Evolutionary conservation across 2,329 filamentous ascomycete genomes (phyloP).

Genomic region (Penicillium sp.): DNA sequence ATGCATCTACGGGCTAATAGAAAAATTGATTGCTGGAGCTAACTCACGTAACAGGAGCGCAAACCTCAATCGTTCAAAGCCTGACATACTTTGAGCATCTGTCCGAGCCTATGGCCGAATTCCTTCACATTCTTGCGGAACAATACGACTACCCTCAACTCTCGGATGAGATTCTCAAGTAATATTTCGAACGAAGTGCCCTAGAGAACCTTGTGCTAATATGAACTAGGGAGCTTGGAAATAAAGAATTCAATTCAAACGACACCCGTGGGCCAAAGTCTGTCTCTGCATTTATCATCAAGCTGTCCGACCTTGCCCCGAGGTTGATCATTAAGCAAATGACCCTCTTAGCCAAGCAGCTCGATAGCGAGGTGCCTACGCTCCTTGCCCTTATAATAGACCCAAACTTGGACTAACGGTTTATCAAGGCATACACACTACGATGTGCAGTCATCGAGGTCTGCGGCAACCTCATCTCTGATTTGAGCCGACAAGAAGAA

Average conservation of each 20-base stretch:
- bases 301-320: slow-evolving; percentile 87
- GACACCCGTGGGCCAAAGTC: slow-evolving; percentile 95
- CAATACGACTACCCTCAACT: slow-evolving; percentile 98
- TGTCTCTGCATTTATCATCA: slow-evolving; percentile 88
- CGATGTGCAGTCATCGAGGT: slow-evolving; percentile 94
- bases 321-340: slow-evolving; percentile 96
- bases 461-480: slow-evolving; percentile 88
- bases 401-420: slow-evolving; percentile 9
- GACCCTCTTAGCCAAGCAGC: slow-evolving; percentile 87
- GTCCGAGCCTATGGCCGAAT: slow-evolving; percentile 99
- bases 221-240: slow-evolving; percentile 72
- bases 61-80: slow-evolving; percentile 97
- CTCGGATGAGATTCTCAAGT: slow-evolving; percentile 82
- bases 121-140: slow-evolving; percentile 90
- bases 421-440: slow-evolving; percentile 75
- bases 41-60: slow-evolving; percentile 63
- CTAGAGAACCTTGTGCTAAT: slow-evolving; percentile 18
- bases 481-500: slow-evolving; percentile 89
- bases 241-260: slow-evolving; percentile 97
- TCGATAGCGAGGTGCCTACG: slow-evolving; percentile 79
- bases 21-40: slow-evolving; percentile 13
- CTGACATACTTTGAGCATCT: slow-evolving; percentile 97
- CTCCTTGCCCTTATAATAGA: not conserved
- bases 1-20: slow-evolving; percentile 19
- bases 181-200: slow-evolving; percentile 1